Evolutionary conservation across 345 rosid genomes (phyloP).

Genomic region (Gynandropsis gynandra): DNA sequence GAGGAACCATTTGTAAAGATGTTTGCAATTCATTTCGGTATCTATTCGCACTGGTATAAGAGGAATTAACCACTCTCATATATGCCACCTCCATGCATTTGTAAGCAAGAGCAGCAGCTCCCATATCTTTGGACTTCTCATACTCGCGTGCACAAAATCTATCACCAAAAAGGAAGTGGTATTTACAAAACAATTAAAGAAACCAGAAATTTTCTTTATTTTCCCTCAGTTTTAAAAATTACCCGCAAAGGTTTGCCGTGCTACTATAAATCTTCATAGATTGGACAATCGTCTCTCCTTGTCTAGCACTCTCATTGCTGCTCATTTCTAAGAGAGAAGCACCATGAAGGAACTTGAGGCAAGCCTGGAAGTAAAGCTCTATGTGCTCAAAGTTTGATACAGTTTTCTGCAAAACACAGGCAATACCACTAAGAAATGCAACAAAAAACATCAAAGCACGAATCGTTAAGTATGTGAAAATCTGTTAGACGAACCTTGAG

Average conservation of each 20-base stretch:
- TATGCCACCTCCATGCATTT: slow-evolving; percentile 94
- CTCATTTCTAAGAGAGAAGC: slow-evolving; percentile 70
- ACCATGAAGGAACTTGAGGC: slow-evolving; percentile 86
- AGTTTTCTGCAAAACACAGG: slow-evolving; percentile 41
- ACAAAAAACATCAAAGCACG: slow-evolving; percentile 7
- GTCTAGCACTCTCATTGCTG: slow-evolving; percentile 54
- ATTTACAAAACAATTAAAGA: slow-evolving; percentile 15
- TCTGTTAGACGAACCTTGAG: slow-evolving; percentile 46
- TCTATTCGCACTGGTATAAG: slow-evolving; percentile 56
- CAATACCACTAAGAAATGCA: slow-evolving; percentile 15
- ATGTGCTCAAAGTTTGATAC: slow-evolving; percentile 54
- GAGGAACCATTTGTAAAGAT: slow-evolving; percentile 72
- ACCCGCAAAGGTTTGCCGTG: slow-evolving; percentile 97
- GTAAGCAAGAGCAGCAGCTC: slow-evolving; percentile 94
- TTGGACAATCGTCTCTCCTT: slow-evolving; percentile 59
- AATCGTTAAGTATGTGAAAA: slow-evolving; percentile 13
- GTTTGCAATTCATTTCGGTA: slow-evolving; percentile 68
- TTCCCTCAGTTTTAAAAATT: slow-evolving; percentile 31
- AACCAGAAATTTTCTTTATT: slow-evolving; percentile 5
- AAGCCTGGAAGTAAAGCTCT: slow-evolving; percentile 90
- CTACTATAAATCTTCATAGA: slow-evolving; percentile 58
- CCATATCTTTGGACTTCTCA: slow-evolving; percentile 87
- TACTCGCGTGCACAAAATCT: slow-evolving; percentile 95
- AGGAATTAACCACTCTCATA: slow-evolving; percentile 81
- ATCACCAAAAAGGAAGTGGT: slow-evolving; percentile 14